Conservation (phyloP, 2,329 filamentous ascomycete genomes). For the Curvularia lunata region DNA sequence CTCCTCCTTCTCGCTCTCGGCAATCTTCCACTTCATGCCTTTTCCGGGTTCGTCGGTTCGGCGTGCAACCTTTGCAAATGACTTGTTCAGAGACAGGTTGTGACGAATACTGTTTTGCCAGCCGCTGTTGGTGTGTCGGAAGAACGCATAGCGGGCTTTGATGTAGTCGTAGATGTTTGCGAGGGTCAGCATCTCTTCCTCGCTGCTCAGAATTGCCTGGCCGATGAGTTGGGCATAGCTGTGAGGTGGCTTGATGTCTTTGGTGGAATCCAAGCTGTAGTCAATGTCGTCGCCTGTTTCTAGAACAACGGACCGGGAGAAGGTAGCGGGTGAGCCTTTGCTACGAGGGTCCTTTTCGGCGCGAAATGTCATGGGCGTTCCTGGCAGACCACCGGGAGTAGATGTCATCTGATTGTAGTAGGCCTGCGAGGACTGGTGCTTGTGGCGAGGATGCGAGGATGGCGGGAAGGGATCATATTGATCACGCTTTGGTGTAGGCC, state of each 20-base stretch:
- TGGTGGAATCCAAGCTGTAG: slow-evolving; percentile 80
- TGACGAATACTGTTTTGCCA: slow-evolving; percentile 99
- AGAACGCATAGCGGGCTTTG: slow-evolving; percentile 89
- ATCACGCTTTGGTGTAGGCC: slow-evolving; percentile 47
- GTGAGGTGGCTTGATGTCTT: slow-evolving; percentile 92
- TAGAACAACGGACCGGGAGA: slow-evolving; percentile 59
- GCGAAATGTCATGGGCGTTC: slow-evolving; percentile 47
- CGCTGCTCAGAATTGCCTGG: slow-evolving; percentile 87
- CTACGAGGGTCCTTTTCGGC: slow-evolving; percentile 43
- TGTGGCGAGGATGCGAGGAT: slow-evolving; percentile 43
- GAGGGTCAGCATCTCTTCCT: slow-evolving; percentile 87
- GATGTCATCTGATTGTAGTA: slow-evolving; percentile 45
- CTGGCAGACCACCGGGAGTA: slow-evolving; percentile 44
- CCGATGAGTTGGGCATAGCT: slow-evolving; percentile 98
- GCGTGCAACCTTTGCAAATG: slow-evolving; percentile 90
- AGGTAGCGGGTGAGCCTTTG: slow-evolving; percentile 56
- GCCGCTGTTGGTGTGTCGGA: slow-evolving; percentile 80
- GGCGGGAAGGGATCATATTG: slow-evolving; percentile 48
- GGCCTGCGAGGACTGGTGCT: slow-evolving; percentile 40
- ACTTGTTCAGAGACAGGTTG: slow-evolving; percentile 92
- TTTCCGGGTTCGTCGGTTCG: slow-evolving; percentile 96
- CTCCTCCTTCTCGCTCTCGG: slow-evolving; percentile 81
- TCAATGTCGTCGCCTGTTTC: slow-evolving; percentile 68
- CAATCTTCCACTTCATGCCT: slow-evolving; percentile 98
- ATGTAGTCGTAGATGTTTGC: slow-evolving; percentile 95